These are phyloP conservation scores for Trypanosoma avium DNA, from an alignment of 208 protist species.

Conservation along the genomic window DNA sequence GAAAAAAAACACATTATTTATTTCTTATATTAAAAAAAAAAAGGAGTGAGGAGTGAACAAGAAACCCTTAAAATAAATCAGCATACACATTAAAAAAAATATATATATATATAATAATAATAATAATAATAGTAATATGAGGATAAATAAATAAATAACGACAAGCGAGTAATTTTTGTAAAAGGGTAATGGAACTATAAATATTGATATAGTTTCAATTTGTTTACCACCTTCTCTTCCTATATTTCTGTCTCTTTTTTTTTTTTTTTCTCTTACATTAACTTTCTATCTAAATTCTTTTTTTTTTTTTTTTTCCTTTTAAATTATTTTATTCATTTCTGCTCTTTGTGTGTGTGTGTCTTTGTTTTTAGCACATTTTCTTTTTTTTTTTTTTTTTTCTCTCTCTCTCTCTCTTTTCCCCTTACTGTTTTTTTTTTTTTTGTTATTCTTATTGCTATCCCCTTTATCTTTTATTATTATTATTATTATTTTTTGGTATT, in stretches of 20 bases:
- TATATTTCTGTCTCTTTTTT: neutral
- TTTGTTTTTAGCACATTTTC: neutral
- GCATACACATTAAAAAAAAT: no score
- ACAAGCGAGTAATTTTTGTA: no score
- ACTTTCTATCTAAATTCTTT: neutral
- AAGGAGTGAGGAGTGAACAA: no score
- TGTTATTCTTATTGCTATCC: neutral
- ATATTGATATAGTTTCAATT: no score
- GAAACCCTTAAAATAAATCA: no score
- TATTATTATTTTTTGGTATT: slow-evolving; percentile 19
- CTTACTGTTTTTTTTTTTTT: slow-evolving; percentile 8
- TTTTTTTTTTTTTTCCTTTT: neutral
- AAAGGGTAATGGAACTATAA: no score
- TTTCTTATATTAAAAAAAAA: no score
- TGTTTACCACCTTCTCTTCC: no score
- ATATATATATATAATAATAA: no score
- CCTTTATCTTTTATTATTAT: neutral
- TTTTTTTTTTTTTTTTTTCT: neutral
- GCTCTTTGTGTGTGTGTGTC: neutral
- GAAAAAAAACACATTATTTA: no score
- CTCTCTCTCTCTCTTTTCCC: slow-evolving; percentile 2
- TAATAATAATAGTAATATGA: no score
- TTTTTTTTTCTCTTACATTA: neutral
- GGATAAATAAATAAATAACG: no score
- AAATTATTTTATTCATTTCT: neutral